Evolutionary conservation across 805 yeast species (phyloP), one percentile per base, ranked within the genome.

Genomic region (Yarrowia sp.): DNA sequence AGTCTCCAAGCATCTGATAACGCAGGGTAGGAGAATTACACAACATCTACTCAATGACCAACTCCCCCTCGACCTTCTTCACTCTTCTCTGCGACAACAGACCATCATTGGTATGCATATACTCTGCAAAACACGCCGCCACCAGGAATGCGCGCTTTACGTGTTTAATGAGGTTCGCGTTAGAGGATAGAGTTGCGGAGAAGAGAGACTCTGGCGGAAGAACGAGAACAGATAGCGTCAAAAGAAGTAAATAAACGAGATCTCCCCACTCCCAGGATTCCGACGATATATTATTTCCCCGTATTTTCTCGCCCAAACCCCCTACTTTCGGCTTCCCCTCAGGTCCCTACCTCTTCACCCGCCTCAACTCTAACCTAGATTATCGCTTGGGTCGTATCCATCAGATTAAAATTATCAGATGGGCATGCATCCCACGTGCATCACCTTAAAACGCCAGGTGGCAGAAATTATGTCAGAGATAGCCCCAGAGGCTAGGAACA

Each of bases 41-140:
- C 36, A 14, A 14, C 35, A 26, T 9, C 40, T 12, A n/a, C 36
- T 2, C 53, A 4, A 1, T 26, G 32, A 32, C 7, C 53, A 32
- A 14, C 53, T 4, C 8, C 46, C 15, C 49, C 52, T 11, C 35
- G 11, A 3, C n/a, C 2, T 56, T 40, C 63, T 5, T 22, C 35
- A 41, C 36, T 9, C 48, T 40, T 56, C 36, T 26, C 52, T 46
- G 50, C 50, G 32, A 22, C 14, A 46, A 46, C 50, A 46, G 26
- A 46, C 50, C 32, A 46, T 26, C 53, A 10, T 19, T 11, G 64
- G 49, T 22, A 56, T 56, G 64, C 49, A 40, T 53, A 38, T 15
- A 11, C 45, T n/a, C 59, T 56, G 64, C 49, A 56, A 56, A 56
- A 56, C 64, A 56, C 64, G 64, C 64, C 64, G 64, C 64, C 64